phyloP scores from a whole-genome alignment of 371 early-diverging fungal species.

The Mucor irregularis region DNA sequence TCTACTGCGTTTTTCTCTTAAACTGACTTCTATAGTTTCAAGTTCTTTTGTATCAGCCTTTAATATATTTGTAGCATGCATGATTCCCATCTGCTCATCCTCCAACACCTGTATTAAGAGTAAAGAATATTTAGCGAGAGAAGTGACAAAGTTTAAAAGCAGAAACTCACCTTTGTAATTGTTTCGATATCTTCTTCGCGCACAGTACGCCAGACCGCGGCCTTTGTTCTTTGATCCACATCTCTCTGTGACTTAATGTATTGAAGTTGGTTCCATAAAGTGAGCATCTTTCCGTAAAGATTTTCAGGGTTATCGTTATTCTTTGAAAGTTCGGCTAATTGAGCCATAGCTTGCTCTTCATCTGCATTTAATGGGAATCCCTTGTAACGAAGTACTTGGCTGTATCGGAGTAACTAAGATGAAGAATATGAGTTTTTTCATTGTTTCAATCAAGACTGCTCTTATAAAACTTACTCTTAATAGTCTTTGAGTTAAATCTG shows the following conservation, averaged over 20 bases:
- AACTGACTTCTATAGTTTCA: conserved; percentile 14
- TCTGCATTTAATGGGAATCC: conserved; percentile 22
- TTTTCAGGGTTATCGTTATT: conserved; percentile 12
- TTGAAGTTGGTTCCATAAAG: conserved; percentile 22
- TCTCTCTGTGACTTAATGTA: conserved; percentile 9
- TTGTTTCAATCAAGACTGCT: background rate
- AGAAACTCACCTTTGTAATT: conserved; percentile 25
- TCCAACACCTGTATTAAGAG: conserved; percentile 10
- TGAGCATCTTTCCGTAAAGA: conserved; percentile 13
- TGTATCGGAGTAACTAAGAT: conserved; percentile 26
- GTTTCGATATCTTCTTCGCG: conserved; percentile 18
- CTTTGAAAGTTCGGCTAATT: conserved; percentile 10
- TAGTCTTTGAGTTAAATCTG: conserved; percentile 26
- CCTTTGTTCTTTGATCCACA: background rate
- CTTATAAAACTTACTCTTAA: conserved; percentile 21
- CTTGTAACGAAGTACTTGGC: conserved; percentile 31
- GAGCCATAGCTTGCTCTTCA: conserved; percentile 15
- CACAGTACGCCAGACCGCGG: conserved; percentile 25
- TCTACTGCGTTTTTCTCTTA: conserved; percentile 6
- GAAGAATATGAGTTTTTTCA: background rate
- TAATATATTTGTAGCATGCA: conserved; percentile 11
- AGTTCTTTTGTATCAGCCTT: conserved; percentile 18
- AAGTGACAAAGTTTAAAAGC: background rate
- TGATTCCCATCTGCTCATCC: conserved; percentile 24
- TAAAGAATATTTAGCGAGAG: background rate